Base-by-base conservation (phyloP, 345 rosid species). In the Boechera retrofracta region DNA sequence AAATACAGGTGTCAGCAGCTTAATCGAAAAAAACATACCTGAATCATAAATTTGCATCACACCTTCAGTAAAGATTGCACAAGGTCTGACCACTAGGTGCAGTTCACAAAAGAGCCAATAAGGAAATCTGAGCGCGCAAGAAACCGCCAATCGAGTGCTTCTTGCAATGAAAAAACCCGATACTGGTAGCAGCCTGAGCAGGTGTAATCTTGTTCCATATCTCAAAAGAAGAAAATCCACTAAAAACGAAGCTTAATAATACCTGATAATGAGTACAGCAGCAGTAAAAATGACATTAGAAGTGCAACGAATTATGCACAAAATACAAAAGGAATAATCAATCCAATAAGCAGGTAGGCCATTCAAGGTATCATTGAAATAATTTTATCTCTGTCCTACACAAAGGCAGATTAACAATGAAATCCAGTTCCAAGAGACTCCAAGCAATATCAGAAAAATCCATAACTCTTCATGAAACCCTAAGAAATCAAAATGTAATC, bases 131-230 rank as follows among this genome's bases (percentile, higher is more conserved):
- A 86, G 78, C 63, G 82, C 60, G 79, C 76, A 55, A 87, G 83
- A 82, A 90, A 86, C 85, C 95, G 90, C 98, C 97, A 90, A 64
- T 90, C 91, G 21, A 94, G 97, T 79, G 84, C 91, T 89, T 90
- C 92, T 87, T 86, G 93, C 83, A 89, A 81, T 56, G 93, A 87
- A 70, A 87, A 83, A 82, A 68, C 83, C 64, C 83, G 86, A 83
- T 61, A 84, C 80, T 63, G 86, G 85, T 71, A 83, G 89, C 86
- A 83, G 80, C 82, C 85, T 82, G 93, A 83, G 88, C 83, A 79
- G 77, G 84, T 74, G 79, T 68, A 77, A 72, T 61, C 86, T 85
- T 73, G 80, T 86, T 86, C 99, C 98, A 92, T 90, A 78, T 86
- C 97, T 92, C 72, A 60, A 48, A 56, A 70, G 75, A 76, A 59